A percentile compares a stretch with the other conserved stretches of the same genome.
Conservation (phyloP, 129 eudicot genomes). For the Kitagawia praeruptora region DNA sequence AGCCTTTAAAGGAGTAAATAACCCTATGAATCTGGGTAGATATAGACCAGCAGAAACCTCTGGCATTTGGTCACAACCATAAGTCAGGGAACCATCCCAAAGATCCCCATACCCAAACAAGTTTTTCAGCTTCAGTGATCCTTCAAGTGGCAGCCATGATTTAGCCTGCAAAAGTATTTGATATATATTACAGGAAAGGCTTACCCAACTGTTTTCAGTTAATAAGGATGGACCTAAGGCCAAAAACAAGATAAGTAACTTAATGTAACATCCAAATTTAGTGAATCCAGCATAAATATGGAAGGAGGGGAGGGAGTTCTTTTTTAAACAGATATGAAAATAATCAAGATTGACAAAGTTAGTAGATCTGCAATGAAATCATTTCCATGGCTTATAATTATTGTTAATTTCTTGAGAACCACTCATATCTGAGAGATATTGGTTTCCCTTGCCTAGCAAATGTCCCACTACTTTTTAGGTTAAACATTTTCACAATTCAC, state of each 20-base stretch:
- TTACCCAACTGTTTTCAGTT: neutral
- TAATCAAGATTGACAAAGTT: neutral
- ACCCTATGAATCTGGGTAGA: constrained; percentile 52
- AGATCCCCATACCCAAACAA: constrained; percentile 79
- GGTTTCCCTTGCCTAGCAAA: neutral
- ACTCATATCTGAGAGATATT: neutral
- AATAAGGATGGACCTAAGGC: neutral
- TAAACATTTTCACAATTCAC: neutral
- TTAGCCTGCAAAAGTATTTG: constrained; percentile 59
- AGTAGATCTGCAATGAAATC: neutral
- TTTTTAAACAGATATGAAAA: neutral
- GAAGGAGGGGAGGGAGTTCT: neutral
- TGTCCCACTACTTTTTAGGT: neutral
- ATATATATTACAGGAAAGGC: neutral
- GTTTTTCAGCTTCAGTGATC: constrained; percentile 68
- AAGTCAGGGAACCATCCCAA: constrained; percentile 74
- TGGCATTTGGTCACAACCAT: constrained; percentile 81
- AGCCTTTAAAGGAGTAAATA: constrained; percentile 61
- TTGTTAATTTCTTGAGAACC: neutral
- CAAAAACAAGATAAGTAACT: neutral
- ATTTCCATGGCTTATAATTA: neutral
- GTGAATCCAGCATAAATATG: neutral
- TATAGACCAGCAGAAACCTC: constrained; percentile 70
- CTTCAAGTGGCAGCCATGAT: constrained; percentile 65
- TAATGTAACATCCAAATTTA: neutral